Base-by-base conservation (phyloP, 2,329 filamentous ascomycete species). In the Nemania bipapillata region DNA sequence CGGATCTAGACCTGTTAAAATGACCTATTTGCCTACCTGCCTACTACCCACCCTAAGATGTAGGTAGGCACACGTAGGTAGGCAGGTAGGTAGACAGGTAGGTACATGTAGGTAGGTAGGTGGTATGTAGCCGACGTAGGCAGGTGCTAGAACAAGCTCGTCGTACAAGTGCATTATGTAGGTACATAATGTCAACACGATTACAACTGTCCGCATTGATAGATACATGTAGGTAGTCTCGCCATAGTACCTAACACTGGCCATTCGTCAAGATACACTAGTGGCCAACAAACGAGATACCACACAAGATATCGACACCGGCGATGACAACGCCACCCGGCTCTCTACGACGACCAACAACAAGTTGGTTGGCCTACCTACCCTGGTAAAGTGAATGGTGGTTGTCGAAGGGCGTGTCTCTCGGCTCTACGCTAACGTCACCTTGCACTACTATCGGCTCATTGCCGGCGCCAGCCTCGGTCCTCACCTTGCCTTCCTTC, bases 381-480 rank as follows among this genome's bases (percentile, higher is more conserved):
- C 32, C 32, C 32, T 35, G 11, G n/a, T n/a, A n/a, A n/a, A n/a
- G n/a, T n/a, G n/a, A n/a, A 3, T 37, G 35, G 35, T 37, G 15
- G 15, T 37, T n/a, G n/a, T n/a, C n/a, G n/a, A 12, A 37, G 35
- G 15, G 15, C 8, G 35, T 9, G 35, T 37, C 35, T 15, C 17
- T 15, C 4, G 37, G 15, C 15, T 20, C 20, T 20, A 54, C 49
- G 52, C 28, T 37, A 47, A 26, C 49, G 37, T 26, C 12, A 12
- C 2, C 20, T 47, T 28, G 40, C 52, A 56, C 61, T 64, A 58
- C 24, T 28, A 15, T 56, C 52, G 60, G 60, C 20, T 40, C 52
- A 56, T 56, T 49, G 40, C 60, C 40, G 52, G 58, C 37, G 32
- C 22, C 49, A 37, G 49, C 26, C 11, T 37, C 40, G 24, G 35